These are phyloP conservation scores for Abrus pulchellus DNA, from an alignment of 306 rosid species.

Conservation along the genomic window DNA sequence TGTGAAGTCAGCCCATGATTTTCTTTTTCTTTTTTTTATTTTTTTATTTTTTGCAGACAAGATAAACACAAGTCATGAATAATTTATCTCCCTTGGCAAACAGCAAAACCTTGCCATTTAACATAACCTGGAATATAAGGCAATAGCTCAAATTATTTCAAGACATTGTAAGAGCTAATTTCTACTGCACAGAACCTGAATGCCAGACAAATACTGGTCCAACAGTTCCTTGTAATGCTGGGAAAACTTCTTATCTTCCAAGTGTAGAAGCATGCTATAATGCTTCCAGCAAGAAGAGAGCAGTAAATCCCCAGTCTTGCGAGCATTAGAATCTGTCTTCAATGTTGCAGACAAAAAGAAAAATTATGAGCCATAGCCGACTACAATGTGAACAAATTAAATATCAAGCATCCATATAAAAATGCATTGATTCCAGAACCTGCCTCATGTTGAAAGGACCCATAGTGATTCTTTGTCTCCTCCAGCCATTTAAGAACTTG, in stretches of 20 bases:
- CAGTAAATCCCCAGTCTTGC: constrained; percentile 73
- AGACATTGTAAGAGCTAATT: constrained; percentile 23
- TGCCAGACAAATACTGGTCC: constrained; percentile 91
- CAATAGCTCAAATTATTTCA: constrained; percentile 34
- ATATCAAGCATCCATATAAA: constrained; percentile 37
- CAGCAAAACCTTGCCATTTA: constrained; percentile 11
- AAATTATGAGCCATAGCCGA: constrained; percentile 45
- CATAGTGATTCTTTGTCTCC: constrained; percentile 67
- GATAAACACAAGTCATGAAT: background rate
- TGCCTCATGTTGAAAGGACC: constrained; percentile 72
- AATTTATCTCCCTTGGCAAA: constrained; percentile 15
- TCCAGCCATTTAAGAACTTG: constrained; percentile 89
- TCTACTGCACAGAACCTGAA: constrained; percentile 67
- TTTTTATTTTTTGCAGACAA: constrained; percentile 11
- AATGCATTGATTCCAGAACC: constrained; percentile 64
- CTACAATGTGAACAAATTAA: constrained; percentile 42
- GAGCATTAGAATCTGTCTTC: constrained; percentile 69
- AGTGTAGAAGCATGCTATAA: constrained; percentile 72
- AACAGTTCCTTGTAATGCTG: constrained; percentile 72
- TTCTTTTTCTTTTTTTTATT: background rate
- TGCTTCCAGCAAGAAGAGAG: constrained; percentile 99
- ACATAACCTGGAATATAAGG: constrained; percentile 25
- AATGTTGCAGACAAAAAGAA: constrained; percentile 53
- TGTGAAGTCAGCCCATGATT: constrained; percentile 8
- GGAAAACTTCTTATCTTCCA: constrained; percentile 77